Evolutionary conservation across 2,329 filamentous ascomycete genomes (phyloP).

Genomic region (Penicillium sp.): DNA sequence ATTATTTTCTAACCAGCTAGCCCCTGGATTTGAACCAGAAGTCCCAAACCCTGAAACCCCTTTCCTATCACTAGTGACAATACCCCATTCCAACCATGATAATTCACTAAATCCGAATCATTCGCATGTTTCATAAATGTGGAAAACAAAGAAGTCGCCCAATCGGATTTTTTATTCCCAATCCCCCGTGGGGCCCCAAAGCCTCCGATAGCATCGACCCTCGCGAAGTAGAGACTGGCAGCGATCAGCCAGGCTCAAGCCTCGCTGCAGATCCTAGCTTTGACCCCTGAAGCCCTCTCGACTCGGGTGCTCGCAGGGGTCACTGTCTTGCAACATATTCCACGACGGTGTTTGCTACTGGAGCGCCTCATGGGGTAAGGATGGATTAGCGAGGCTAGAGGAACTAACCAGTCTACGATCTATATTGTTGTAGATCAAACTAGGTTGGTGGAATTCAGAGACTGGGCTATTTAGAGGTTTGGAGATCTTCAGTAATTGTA

Average conservation of each 20-base stretch:
- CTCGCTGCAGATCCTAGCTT: neutral
- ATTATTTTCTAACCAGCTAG: no score
- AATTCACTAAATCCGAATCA: neutral
- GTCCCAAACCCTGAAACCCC: neutral
- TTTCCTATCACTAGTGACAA: neutral
- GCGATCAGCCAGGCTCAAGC: neutral
- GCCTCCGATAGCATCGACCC: neutral
- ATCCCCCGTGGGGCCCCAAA: neutral
- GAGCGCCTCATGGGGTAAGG: no score
- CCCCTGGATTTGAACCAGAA: neutral
- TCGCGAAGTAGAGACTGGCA: neutral
- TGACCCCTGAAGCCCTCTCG: neutral
- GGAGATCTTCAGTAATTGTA: no score
- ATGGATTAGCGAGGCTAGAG: no score
- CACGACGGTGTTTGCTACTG: no score
- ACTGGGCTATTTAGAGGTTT: neutral
- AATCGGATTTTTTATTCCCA: neutral
- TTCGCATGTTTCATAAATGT: neutral
- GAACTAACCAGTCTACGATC: no score
- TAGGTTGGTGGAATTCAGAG: neutral
- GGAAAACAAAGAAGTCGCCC: neutral
- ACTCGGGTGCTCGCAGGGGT: neutral
- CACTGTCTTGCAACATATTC: no score
- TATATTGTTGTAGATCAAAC: no score
- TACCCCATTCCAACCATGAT: neutral